Evolutionary conservation across 352 stramenopile genomes (phyloP), one percentile per base, ranked within the genome.

Genomic region (Globisporangium orthogonon): DNA sequence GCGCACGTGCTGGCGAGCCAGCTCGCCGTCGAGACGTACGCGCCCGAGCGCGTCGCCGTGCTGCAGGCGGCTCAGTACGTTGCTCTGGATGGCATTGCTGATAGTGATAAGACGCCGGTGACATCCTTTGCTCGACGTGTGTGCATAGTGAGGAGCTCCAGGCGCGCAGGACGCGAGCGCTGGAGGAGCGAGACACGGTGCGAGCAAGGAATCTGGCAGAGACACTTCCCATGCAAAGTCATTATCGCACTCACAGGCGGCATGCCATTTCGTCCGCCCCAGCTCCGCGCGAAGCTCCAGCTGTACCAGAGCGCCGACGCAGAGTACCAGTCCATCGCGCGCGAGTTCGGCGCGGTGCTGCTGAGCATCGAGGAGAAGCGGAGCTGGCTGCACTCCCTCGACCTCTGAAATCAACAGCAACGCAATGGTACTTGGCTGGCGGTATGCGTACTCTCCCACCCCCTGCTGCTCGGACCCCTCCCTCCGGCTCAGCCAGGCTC

Each of bases 311-410:
- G 43, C 29, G 57, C 60, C 3, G 65, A 78, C 43, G 13, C 58
- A 4, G 60, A 79, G 52, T 82, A 70, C 53, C 70, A 76, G 15
- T 54, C 62, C 13, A 73, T 82, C 37, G 62, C 60, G 23, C 59
- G 62, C 2, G 58, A 82, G 55, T 82, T 77, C 41, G 59, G 53
- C 41, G 50, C 30, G 23, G 23, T 23, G 23, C 23, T 23, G 23
- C 23, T 23, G 23, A 23, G 23, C 23, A 23, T 23, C 23, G 23
- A 23, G 23, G 23, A 23, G 23, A 23, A 23, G 23, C 23, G 23
- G 23, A 23, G 23, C 23, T 23, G 23, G 23, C 23, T 23, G 23
- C 23, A 23, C 23, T 23, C 23, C 23, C 23, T 23, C 23, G 23
- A 23, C 23, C 23, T 23, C 23, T 23, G 23, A 23, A 23, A 23